Evolutionary conservation across 2,329 filamentous ascomycete species (phyloP), one percentile per base, ranked within the genome.

Genomic region (Cytospora paraplurivora): DNA sequence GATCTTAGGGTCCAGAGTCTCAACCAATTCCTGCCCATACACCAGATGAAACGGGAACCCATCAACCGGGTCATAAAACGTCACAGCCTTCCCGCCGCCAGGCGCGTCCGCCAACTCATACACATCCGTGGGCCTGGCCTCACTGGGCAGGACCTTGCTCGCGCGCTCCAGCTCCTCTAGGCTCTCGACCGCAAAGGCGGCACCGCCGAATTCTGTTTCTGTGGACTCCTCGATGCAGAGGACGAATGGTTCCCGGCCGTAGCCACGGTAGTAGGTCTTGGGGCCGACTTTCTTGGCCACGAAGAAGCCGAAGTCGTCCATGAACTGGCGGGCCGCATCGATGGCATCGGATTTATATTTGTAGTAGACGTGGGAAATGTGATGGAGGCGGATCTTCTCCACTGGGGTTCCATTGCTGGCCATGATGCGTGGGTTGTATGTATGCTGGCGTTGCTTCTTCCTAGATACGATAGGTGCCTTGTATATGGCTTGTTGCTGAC

Each of bases 201-300:
- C 79, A 1, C 86, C 86, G 7, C 81, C 78, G 69, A 88, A 89
- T 62, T 78, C 75, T 63, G 82, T 75, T 70, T 78, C 73, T 56
- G 73, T 70, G 1, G 81, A 78, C 56, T 76, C 75, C 64, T 79
- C 77, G 55, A 84, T 80, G 67, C 83, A 85, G 52, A 88, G 78
- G 2, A 87, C 76, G 71, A 85, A 88, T 13, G 85, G 84, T 68
- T 88, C 85, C 7, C 74, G 75, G 15, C 86, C 85, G 69, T 87
- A 88, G 19, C 86, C 86, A 49, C 84, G 81, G 72, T 82, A 87
- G 76, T 84, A 89, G 37, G 83, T 81, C 62, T 75, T 78, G 53
- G 79, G 74, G 34, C 75, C 77, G 2, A 72, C 68, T 59, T 71
- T 72, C 64, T 75, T 74, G 11, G 72, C 70, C 67, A 78, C 75